Evolutionary conservation across 805 yeast species (phyloP).

Genomic region (Starmerella tilneyi): DNA sequence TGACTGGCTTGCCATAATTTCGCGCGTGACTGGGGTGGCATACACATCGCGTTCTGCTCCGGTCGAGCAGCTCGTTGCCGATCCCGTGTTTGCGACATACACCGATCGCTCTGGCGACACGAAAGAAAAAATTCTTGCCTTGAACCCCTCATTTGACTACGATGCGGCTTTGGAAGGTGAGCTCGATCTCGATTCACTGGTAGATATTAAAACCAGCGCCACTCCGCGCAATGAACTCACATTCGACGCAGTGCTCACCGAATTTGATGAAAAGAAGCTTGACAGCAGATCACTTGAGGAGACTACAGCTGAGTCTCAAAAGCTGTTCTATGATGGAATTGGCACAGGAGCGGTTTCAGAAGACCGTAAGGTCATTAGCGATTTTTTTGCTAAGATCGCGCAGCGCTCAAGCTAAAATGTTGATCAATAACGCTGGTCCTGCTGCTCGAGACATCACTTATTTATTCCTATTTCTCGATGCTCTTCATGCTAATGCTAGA

Average conservation of each 20-base stretch:
- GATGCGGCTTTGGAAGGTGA: conserved; percentile 5
- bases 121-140: conserved; percentile 18
- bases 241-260: neutral
- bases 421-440: neutral
- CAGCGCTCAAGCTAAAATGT: conserved; percentile 1
- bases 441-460: neutral
- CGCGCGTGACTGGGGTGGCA: neutral
- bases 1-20: conserved; percentile 1
- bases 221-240: neutral
- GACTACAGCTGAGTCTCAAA: conserved; percentile 1
- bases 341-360: conserved; percentile 3
- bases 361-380: conserved; percentile 17
- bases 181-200: conserved; percentile 2
- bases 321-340: neutral
- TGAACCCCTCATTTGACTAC: conserved; percentile 19
- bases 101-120: conserved; percentile 10
- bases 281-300: neutral
- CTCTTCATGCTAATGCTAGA: neutral
- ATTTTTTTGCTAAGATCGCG: conserved; percentile 15
- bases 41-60: neutral
- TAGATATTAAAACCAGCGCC: neutral
- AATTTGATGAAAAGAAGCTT: neutral
- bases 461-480: neutral
- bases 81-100: neutral
- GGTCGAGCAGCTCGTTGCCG: conserved; percentile 7